A percentile compares a stretch with the other conserved stretches of the same genome.
phyloP scores from a whole-genome alignment of 1,139 yeast species.

The Candida tetrigidarum region DNA sequence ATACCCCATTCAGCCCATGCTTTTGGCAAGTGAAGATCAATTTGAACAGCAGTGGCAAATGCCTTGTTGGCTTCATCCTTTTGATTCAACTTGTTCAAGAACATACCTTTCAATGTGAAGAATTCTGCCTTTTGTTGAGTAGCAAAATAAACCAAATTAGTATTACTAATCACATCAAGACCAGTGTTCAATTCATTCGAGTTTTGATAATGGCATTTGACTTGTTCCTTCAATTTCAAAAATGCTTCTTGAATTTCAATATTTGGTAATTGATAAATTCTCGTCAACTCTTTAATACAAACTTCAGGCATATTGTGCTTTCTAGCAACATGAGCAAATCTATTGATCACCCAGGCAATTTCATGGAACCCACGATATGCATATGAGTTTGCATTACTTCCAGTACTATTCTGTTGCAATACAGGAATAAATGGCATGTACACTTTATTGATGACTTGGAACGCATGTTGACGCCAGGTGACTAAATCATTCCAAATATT shows the following conservation, averaged over 20 bases:
- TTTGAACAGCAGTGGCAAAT: conserved; percentile 96
- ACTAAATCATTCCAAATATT: conserved; percentile 97
- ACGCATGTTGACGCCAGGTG: conserved; percentile 98
- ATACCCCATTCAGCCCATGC: conserved; percentile 99
- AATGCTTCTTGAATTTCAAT: conserved; percentile 99
- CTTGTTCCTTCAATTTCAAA: conserved; percentile 93
- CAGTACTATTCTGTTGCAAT: conserved; percentile 73
- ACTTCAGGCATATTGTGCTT: conserved; percentile 98
- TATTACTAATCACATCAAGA: conserved; percentile 93
- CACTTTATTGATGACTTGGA: conserved; percentile 94
- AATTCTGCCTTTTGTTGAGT: conserved; percentile 98
- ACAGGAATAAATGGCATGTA: conserved; percentile 93
- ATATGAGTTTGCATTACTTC: conserved; percentile 80
- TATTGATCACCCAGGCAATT: conserved; percentile 97
- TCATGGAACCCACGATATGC: conserved; percentile 99
- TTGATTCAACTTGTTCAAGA: conserved; percentile 85
- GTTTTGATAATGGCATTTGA: conserved; percentile 95
- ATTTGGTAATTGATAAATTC: conserved; percentile 94
- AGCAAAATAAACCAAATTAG: conserved; percentile 93
- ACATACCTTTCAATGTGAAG: conserved; percentile 97
- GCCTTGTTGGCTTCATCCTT: conserved; percentile 97
- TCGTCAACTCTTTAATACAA: conserved; percentile 88
- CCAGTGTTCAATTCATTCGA: conserved; percentile 89
- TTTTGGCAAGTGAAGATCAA: conserved; percentile 90
- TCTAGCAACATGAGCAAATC: conserved; percentile 98